phyloP scores from a whole-genome alignment of 2,329 filamentous ascomycete species.

The Nectriaceae sp. region DNA sequence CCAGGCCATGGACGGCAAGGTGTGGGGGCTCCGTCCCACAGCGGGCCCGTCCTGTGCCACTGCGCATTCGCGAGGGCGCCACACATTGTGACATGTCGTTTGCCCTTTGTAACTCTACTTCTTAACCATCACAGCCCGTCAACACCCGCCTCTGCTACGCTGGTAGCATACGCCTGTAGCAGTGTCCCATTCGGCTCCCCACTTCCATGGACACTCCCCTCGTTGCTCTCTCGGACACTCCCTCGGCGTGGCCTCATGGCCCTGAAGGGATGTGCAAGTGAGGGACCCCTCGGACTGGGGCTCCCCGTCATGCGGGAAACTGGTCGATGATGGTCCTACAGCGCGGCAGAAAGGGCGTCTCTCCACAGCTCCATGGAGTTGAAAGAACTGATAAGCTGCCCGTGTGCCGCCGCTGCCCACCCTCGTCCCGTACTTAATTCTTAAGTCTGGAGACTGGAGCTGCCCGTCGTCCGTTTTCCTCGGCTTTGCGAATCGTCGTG shows the following conservation, averaged over 20 bases:
- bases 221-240: not conserved
- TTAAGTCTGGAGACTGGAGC: not conserved
- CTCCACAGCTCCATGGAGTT: slow-evolving; percentile 17
- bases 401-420: slow-evolving; percentile 23
- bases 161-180: not conserved
- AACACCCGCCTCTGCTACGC: slow-evolving; percentile 1
- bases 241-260: not conserved
- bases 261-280: not conserved
- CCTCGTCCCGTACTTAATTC: slow-evolving; percentile 19
- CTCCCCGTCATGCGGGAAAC: not conserved
- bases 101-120: slow-evolving; percentile 15
- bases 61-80: no score
- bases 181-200: not conserved
- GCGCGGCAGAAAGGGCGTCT: slow-evolving; percentile 19
- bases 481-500: not conserved
- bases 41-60: no score
- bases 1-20: no score
- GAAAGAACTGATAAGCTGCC: slow-evolving; percentile 31
- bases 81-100: not conserved
- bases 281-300: not conserved
- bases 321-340: not conserved
- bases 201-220: slow-evolving; percentile 12
- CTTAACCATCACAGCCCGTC: slow-evolving; percentile 9
- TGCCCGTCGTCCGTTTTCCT: not conserved
- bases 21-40: no score